Evolutionary conservation across 2,329 filamentous ascomycete species (phyloP).

Genomic region (Nothophoma quercina): DNA sequence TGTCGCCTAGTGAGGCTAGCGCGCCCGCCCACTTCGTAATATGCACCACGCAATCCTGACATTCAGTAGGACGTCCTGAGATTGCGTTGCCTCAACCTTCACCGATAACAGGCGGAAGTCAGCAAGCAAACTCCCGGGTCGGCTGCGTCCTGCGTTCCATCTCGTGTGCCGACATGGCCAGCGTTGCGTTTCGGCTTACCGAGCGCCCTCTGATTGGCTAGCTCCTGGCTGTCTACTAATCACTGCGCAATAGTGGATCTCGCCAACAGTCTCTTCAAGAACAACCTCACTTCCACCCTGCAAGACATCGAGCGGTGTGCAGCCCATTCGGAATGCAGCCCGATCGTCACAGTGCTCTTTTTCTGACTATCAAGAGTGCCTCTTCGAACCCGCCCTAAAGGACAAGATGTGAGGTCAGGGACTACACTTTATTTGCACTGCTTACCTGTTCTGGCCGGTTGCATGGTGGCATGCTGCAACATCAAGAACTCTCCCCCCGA

Average conservation of each 20-base stretch:
- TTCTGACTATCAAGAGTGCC: not conserved
- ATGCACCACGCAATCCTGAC: constrained; percentile 1
- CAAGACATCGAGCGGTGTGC: constrained; percentile 11
- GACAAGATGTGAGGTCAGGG: not conserved
- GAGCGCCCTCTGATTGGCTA: constrained; percentile 5
- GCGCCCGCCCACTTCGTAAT: constrained; percentile 3
- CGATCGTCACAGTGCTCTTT: not conserved
- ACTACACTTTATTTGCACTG: not conserved
- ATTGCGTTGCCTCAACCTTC: constrained; percentile 8
- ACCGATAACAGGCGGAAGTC: constrained; percentile 10
- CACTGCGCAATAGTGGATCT: not conserved
- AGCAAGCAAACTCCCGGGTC: constrained; percentile 1
- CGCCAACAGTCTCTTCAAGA: constrained; percentile 1
- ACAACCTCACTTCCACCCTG: constrained; percentile 3
- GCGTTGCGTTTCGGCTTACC: constrained; percentile 11
- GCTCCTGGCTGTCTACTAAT: not conserved
- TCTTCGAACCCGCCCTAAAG: not conserved
- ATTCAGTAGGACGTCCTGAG: constrained; percentile 1
- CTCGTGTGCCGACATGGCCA: constrained; percentile 9
- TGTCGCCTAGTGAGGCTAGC: constrained; percentile 1
- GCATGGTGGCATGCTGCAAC: constrained; percentile 12
- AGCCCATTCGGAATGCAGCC: constrained; percentile 1
- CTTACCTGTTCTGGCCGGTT: constrained; percentile 9
- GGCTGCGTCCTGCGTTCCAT: constrained; percentile 2
- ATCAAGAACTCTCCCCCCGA: not conserved